Percentiles rank a stretch among this genome's conserved stretches.
Conservation (phyloP, 2,329 filamentous ascomycete genomes). For the Fusarium nanum region DNA sequence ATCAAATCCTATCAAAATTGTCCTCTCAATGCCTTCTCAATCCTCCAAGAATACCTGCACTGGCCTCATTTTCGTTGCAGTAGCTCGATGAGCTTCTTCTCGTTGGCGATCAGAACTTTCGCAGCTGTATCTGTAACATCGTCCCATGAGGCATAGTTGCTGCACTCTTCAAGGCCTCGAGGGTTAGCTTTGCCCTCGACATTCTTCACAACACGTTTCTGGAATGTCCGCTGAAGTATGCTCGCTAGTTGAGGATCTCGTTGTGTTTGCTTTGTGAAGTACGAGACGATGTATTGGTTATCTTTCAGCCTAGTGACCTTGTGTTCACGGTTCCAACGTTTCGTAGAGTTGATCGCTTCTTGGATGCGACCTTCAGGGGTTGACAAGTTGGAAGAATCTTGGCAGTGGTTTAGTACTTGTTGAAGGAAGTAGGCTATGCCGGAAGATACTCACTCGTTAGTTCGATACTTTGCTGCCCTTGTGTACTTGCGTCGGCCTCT, state of each 20-base stretch:
- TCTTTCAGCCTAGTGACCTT: constrained; percentile 51
- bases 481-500: background rate
- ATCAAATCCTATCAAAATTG: background rate
- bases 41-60: background rate
- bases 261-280: constrained; percentile 53
- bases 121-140: constrained; percentile 52
- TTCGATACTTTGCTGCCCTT: constrained; percentile 11
- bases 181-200: constrained; percentile 27
- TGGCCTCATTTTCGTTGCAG: constrained; percentile 28
- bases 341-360: constrained; percentile 53
- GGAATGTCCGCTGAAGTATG: constrained; percentile 50
- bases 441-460: background rate
- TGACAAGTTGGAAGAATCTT: constrained; percentile 6
- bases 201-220: constrained; percentile 39
- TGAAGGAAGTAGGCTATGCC: background rate
- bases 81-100: constrained; percentile 31
- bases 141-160: constrained; percentile 48
- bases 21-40: background rate
- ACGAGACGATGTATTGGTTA: constrained; percentile 47
- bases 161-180: constrained; percentile 51
- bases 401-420: constrained; percentile 5
- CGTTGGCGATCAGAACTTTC: constrained; percentile 47
- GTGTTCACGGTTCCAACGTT: constrained; percentile 55
- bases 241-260: constrained; percentile 51
- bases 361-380: constrained; percentile 46